These are phyloP conservation scores for Nicotiana tomentosiformis DNA, from an alignment of 257 asterid genomes.

Conservation along the genomic window DNA sequence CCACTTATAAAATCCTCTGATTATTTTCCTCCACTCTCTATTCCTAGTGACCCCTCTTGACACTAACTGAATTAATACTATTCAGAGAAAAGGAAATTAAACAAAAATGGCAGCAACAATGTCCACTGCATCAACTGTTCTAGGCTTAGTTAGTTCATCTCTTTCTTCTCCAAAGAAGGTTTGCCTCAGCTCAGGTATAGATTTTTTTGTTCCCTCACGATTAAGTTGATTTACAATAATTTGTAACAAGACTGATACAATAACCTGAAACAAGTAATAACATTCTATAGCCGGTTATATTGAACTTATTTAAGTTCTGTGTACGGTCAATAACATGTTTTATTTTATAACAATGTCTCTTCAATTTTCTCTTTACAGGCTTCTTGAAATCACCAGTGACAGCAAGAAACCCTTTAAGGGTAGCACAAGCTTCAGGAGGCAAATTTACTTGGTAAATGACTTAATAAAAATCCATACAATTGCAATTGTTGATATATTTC, in stretches of 20 bases:
- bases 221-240: not conserved
- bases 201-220: not conserved
- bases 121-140: conserved; percentile 56
- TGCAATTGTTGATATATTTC: not conserved
- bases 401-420: conserved; percentile 64
- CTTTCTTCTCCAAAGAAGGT: conserved; percentile 41
- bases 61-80: not conserved
- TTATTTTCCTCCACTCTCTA: conserved; percentile 10
- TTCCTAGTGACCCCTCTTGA: not conserved
- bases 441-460: conserved; percentile 58
- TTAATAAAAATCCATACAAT: not conserved
- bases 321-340: not conserved
- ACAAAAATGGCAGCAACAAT: conserved; percentile 55
- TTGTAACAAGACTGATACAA: too few species aligned
- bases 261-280: not conserved
- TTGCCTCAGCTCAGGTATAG: conserved; percentile 49
- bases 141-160: conserved; percentile 61
- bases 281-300: not conserved
- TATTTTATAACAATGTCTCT: not conserved
- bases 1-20: conserved; percentile 1
- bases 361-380: conserved; percentile 21
- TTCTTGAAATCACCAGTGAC: conserved; percentile 48
- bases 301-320: not conserved
- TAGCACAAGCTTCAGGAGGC: conserved; percentile 66
- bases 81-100: not conserved